Conservation (phyloP, 2,329 filamentous ascomycete genomes). For the Fusarium siculi region DNA sequence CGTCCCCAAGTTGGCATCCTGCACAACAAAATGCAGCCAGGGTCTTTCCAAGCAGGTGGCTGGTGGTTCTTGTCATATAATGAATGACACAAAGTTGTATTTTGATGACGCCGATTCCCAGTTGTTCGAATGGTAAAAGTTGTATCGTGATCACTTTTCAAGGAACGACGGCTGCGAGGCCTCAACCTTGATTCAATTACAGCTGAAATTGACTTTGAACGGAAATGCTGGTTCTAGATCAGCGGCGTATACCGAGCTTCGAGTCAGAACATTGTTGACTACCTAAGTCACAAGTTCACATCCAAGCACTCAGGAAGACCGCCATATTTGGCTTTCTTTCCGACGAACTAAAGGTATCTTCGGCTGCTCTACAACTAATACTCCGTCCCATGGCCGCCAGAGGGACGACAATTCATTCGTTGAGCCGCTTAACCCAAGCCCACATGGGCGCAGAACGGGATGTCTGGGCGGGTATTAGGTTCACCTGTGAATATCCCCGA, state of each 20-base stretch:
- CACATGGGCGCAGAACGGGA: background rate
- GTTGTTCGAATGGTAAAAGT: background rate
- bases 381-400: conserved; percentile 9
- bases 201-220: background rate
- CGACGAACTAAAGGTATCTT: conserved; percentile 10
- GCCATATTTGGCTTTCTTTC: conserved; percentile 8
- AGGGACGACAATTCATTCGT: background rate
- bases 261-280: background rate
- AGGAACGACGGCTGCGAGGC: conserved; percentile 7
- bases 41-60: background rate
- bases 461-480: background rate
- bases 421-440: conserved; percentile 1
- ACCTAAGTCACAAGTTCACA: background rate
- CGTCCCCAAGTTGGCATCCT: conserved; percentile 15
- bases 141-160: background rate
- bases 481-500: background rate
- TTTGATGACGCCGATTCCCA: conserved; percentile 16
- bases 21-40: conserved; percentile 2
- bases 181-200: background rate
- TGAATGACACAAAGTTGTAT: conserved; percentile 1
- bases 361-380: background rate
- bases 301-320: background rate
- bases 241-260: background rate
- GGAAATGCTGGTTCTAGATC: background rate
- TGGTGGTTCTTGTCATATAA: background rate